These are phyloP conservation scores for Cutaneotrichosporon cavernicola DNA, from an alignment of 1,284 basidiomycete genomes.

Conservation along the genomic window DNA sequence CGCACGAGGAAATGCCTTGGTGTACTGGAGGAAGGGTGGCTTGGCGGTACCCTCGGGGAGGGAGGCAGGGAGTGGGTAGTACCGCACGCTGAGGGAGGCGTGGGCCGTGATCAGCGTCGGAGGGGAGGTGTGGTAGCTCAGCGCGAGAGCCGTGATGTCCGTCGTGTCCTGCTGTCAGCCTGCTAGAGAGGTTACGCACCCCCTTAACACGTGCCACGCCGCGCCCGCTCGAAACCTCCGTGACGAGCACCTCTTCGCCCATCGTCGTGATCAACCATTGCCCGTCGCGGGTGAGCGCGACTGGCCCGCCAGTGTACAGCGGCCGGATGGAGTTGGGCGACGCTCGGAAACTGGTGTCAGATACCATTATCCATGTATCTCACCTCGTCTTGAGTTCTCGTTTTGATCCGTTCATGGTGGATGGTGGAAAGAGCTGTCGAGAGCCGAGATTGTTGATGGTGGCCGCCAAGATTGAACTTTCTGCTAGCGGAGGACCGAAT, in stretches of 20 bases:
- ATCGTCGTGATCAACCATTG: conserved; percentile 78
- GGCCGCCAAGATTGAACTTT: conserved; percentile 18
- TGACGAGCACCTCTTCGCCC: conserved; percentile 78
- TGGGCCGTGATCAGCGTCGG: conserved; percentile 56
- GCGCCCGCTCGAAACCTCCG: conserved; percentile 70
- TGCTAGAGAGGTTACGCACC: conserved; percentile 58
- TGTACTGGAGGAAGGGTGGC: conserved; percentile 56
- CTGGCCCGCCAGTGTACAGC: conserved; percentile 82
- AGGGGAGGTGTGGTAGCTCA: conserved; percentile 51
- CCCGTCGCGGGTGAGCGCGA: conserved; percentile 77
- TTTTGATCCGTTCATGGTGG: conserved; percentile 40
- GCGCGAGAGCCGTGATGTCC: conserved; percentile 56
- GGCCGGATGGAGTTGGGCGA: conserved; percentile 58
- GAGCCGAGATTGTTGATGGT: neutral
- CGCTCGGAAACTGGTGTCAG: conserved; percentile 45
- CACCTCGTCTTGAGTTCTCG: conserved; percentile 48
- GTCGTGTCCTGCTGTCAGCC: conserved; percentile 55
- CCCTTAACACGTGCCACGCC: conserved; percentile 77
- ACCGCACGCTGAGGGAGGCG: conserved; percentile 56
- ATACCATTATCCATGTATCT: neutral
- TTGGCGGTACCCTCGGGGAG: conserved; percentile 23
- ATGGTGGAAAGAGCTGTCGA: neutral
- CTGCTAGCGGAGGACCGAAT: conserved; percentile 12
- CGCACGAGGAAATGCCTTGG: conserved; percentile 73
- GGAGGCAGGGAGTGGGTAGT: conserved; percentile 54